Conservation (phyloP, 345 rosid genomes). For the Eucalyptus virginea region DNA sequence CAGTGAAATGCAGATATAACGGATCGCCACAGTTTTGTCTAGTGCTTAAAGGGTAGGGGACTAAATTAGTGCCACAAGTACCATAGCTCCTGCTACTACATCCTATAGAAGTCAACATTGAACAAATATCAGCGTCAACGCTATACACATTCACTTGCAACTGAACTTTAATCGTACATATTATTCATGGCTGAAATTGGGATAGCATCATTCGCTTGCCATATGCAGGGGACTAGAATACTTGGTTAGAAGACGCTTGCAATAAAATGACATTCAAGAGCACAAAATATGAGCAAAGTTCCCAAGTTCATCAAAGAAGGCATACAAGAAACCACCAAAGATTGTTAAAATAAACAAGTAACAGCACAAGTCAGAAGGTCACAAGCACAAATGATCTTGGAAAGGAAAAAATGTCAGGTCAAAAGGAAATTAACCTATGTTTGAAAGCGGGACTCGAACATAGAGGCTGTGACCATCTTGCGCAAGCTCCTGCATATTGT, state of each 20-base stretch:
- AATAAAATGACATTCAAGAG: background rate
- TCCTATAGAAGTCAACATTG: background rate
- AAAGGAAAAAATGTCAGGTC: background rate
- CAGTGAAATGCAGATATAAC: slow-evolving; percentile 1
- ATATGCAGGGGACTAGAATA: background rate
- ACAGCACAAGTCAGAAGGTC: background rate
- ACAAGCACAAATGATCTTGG: background rate
- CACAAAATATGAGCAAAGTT: background rate
- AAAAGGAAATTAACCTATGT: background rate
- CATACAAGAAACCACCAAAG: background rate
- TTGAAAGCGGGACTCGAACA: background rate
- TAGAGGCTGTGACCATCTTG: background rate
- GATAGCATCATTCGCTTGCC: background rate
- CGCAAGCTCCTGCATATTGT: background rate
- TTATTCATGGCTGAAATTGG: background rate
- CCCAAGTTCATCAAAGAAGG: background rate
- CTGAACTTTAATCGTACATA: background rate
- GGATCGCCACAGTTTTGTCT: slow-evolving; percentile 10
- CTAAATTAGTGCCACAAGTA: slow-evolving; percentile 3
- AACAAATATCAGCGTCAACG: background rate
- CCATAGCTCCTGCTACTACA: background rate
- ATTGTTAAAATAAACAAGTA: no score
- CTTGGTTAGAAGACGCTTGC: background rate
- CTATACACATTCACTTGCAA: background rate
- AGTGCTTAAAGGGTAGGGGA: slow-evolving; percentile 18